Percentiles rank a stretch among this genome's conserved stretches.
Evolutionary conservation across 306 rosid species (phyloP).

Genomic region (Acacia melanoxylon): DNA sequence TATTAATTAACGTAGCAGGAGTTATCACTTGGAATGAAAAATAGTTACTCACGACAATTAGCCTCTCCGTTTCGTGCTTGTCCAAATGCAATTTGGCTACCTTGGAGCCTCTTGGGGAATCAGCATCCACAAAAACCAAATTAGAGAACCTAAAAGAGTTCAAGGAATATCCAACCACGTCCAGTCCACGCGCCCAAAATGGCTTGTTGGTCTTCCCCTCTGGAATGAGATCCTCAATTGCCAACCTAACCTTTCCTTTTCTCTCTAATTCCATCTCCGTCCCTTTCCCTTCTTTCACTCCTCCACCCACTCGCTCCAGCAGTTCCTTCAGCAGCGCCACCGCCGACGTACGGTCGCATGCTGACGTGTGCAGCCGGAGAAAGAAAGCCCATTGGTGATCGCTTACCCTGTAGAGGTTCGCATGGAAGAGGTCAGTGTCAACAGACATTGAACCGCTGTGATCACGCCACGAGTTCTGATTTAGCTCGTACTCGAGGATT

Average conservation of each 20-base stretch:
- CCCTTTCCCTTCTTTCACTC: conserved; percentile 5
- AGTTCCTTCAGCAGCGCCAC: conserved; percentile 59
- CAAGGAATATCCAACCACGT: conserved; percentile 86
- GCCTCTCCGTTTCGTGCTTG: conserved; percentile 42
- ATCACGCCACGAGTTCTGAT: conserved; percentile 55
- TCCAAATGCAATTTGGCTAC: conserved; percentile 55
- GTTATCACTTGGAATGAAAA: not conserved
- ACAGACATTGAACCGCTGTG: not conserved
- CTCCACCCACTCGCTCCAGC: conserved; percentile 23
- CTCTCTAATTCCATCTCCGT: conserved; percentile 34
- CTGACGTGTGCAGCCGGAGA: conserved; percentile 75
- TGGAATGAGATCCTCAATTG: conserved; percentile 78
- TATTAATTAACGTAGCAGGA: too few relatives aligned
- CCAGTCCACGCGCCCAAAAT: conserved; percentile 93
- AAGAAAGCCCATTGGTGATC: conserved; percentile 47
- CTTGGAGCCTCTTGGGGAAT: conserved; percentile 47
- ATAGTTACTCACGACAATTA: conserved; percentile 59
- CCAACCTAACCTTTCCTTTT: conserved; percentile 37
- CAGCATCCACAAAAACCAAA: conserved; percentile 53
- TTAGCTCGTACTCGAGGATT: conserved; percentile 74
- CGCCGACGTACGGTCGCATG: conserved; percentile 71
- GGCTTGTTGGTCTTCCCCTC: conserved; percentile 59
- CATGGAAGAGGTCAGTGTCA: conserved; percentile 50
- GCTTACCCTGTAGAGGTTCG: conserved; percentile 44
- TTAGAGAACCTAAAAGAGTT: conserved; percentile 64